Conservation (phyloP, 1,284 basidiomycete genomes). For the Albatrellus sp. region DNA sequence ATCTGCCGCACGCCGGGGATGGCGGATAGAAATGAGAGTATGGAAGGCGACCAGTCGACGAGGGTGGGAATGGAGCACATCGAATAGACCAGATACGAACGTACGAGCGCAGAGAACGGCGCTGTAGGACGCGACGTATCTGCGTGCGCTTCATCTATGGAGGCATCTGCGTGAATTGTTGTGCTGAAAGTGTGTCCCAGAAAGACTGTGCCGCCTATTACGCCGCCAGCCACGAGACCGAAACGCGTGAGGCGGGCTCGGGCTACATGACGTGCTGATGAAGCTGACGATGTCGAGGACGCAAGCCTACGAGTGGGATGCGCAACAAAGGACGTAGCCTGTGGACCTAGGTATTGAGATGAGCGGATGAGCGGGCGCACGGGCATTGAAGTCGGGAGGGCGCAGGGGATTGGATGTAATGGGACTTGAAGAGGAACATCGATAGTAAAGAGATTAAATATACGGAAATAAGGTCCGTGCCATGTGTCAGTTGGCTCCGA, state of each 20-base stretch:
- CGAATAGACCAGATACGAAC: constrained; percentile 74
- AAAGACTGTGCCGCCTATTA: constrained; percentile 4
- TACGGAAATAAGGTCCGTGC: too few species aligned
- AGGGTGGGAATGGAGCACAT: constrained; percentile 68
- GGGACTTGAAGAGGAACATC: too few species aligned
- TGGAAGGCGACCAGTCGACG: constrained; percentile 64
- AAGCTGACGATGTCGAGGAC: not conserved
- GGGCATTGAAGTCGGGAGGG: too few species aligned
- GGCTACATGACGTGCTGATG: not conserved
- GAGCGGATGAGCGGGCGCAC: too few species aligned
- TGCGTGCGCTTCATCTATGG: constrained; percentile 2
- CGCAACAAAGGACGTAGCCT: too few species aligned
- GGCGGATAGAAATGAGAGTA: constrained; percentile 50
- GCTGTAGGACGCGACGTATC: constrained; percentile 9
- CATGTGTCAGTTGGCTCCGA: too few species aligned
- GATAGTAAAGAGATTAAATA: too few species aligned
- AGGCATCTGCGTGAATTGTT: constrained; percentile 6
- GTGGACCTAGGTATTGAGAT: too few species aligned
- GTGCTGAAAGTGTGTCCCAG: constrained; percentile 5
- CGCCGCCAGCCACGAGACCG: constrained; percentile 3
- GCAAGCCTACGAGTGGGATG: too few species aligned
- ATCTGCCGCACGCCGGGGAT: constrained; percentile 58
- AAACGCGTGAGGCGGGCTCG: not conserved
- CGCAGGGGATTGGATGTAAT: too few species aligned
- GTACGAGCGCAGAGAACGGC: constrained; percentile 34